Evolutionary conservation across 371 early-diverging fungal genomes (phyloP), one percentile per base, ranked within the genome.

Genomic region (Haplosporangium sp.): DNA sequence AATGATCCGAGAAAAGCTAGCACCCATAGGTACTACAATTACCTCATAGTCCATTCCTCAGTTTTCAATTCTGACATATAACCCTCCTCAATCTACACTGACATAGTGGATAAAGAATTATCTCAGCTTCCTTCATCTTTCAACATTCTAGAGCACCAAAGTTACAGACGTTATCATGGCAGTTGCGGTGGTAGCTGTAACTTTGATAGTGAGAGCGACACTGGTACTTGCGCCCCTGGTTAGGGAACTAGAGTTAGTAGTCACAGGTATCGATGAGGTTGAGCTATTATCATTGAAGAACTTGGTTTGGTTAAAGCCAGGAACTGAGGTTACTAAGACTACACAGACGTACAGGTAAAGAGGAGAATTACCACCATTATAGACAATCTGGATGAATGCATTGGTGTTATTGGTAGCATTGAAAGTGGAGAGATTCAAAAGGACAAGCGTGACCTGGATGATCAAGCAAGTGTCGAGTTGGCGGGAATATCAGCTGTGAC

Each of bases 331-430:
- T 17, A 75, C 75, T 53, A 90, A 77, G 9, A 83, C 77, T 34
- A 90, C 89, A 84, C 90, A 90, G 0, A 86, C 66, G 71, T 91
- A 92, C 84, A 89, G 89, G 71, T 90, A 90, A 20, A 92, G 77
- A 11, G 68, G 66, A 19, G 85, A 85, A 72, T 92, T 91, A 35
- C 90, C 90, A 27, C 86, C 90, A 56, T 89, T 85, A 65, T 84
- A 91, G 6, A 85, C 63, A 34, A 90, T 63, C 71, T 90, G 91
- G 48, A 92, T 67, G 38, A 90, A 90, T 35, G 87, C 90, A 59
- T 84, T 85, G 62, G 82, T 70, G 11, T 90, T 90, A 52, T 84
- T 76, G 27, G 71, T 75, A 15, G 85, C 83, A 27, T 62, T 74
- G 15, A 78, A 72, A 13, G 60, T 59, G 27, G 76, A 61, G 9